These are phyloP conservation scores for Calonectria montana DNA, from an alignment of 2,329 filamentous ascomycete genomes.

Conservation along the genomic window DNA sequence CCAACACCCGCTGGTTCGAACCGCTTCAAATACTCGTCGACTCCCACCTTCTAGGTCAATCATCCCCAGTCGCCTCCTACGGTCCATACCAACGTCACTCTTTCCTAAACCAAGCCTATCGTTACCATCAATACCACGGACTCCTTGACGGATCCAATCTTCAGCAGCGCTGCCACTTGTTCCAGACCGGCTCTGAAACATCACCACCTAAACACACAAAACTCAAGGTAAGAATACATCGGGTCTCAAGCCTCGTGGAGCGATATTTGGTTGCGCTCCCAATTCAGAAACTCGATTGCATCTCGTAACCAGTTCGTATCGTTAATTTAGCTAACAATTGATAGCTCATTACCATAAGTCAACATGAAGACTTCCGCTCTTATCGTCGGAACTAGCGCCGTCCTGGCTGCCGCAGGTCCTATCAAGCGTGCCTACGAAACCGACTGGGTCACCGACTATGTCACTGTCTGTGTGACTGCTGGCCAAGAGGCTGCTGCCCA, in stretches of 20 bases:
- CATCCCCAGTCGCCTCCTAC: constrained; percentile 32
- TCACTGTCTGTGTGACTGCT: constrained; percentile 59
- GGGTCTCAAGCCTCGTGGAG: too few relatives aligned
- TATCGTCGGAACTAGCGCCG: constrained; percentile 57
- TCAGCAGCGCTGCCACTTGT: constrained; percentile 38
- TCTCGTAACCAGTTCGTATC: too few relatives aligned
- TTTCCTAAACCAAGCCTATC: constrained; percentile 31
- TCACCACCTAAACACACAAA: constrained; percentile 14
- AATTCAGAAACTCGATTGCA: neutral
- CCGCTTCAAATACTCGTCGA: constrained; percentile 41
- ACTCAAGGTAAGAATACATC: constrained; percentile 24
- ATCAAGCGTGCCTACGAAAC: constrained; percentile 56
- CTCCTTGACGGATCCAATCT: constrained; percentile 42
- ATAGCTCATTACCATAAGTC: constrained; percentile 14
- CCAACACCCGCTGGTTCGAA: constrained; percentile 41
- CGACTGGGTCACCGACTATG: constrained; percentile 53
- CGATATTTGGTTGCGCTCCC: too few relatives aligned
- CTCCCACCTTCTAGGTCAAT: constrained; percentile 24
- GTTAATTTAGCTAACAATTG: neutral
- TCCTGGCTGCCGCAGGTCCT: constrained; percentile 57
- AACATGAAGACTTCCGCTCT: constrained; percentile 64
- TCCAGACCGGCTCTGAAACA: constrained; percentile 44
- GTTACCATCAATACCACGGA: constrained; percentile 19
- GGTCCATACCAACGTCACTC: constrained; percentile 40
- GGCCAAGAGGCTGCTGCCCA: constrained; percentile 34